These are phyloP conservation scores for Artemisia tridentata DNA, from an alignment of 129 eudicot species.

Conservation along the genomic window DNA sequence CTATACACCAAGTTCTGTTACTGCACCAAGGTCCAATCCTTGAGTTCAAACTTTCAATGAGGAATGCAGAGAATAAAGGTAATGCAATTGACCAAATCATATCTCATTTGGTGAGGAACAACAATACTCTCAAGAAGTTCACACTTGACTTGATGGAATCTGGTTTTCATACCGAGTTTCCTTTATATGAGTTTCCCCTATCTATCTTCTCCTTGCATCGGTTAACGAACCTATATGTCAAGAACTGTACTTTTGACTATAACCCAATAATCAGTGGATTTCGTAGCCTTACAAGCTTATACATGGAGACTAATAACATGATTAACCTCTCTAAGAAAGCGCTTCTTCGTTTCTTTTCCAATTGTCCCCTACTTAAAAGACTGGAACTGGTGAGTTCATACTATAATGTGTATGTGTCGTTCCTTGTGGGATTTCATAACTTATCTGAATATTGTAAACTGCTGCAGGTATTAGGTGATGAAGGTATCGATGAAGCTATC, in stretches of 20 bases:
- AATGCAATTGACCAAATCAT: constrained; percentile 1
- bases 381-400: too few species aligned
- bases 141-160: background rate
- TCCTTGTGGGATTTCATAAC: too few species aligned
- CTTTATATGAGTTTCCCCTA: background rate
- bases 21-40: constrained; percentile 8
- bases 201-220: background rate
- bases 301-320: too few species aligned
- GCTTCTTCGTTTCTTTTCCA: too few species aligned
- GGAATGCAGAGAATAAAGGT: background rate
- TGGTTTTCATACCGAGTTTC: background rate
- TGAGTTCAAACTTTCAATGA: constrained; percentile 1
- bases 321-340: too few species aligned
- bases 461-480: too few species aligned
- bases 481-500: too few species aligned
- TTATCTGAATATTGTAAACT: too few species aligned
- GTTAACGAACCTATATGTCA: background rate
- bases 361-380: too few species aligned
- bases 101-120: background rate
- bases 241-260: background rate
- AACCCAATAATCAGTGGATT: background rate
- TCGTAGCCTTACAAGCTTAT: too few species aligned
- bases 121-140: background rate
- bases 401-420: too few species aligned
- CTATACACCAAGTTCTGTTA: constrained; percentile 8